phyloP scores from a whole-genome alignment of 257 asterid species.

The Solanum dulcamara region DNA sequence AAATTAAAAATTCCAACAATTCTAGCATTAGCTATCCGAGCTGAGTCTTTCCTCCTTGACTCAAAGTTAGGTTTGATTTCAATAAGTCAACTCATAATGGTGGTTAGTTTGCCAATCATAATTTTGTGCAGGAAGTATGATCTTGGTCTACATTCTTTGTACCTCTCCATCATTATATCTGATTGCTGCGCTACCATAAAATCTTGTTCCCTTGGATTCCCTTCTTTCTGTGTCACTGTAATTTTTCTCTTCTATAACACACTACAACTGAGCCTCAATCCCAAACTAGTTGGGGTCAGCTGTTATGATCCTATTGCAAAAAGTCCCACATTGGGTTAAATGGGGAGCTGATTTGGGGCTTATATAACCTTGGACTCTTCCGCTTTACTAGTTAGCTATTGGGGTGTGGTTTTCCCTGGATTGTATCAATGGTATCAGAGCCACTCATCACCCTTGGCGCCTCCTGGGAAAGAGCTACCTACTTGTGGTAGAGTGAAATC shows the following conservation, averaged over 20 bases:
- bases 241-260: neutral
- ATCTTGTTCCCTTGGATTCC: neutral
- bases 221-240: neutral
- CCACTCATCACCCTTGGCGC: no score
- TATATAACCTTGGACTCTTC: no score
- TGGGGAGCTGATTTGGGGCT: no score
- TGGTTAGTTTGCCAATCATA: neutral
- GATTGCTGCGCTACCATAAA: neutral
- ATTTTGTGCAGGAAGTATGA: neutral
- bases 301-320: no score
- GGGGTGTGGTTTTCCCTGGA: no score
- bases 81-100: neutral
- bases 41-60: neutral
- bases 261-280: neutral
- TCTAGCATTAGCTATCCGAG: neutral
- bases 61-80: neutral
- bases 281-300: neutral
- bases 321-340: no score
- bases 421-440: no score
- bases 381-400: no score
- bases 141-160: neutral
- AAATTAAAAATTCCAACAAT: no score
- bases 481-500: no score
- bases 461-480: no score
- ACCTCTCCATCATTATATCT: neutral